A percentile compares a stretch with the other conserved stretches of the same genome.
phyloP scores from a whole-genome alignment of 2,329 filamentous ascomycete genomes.

The Aureobasidium sp. region DNA sequence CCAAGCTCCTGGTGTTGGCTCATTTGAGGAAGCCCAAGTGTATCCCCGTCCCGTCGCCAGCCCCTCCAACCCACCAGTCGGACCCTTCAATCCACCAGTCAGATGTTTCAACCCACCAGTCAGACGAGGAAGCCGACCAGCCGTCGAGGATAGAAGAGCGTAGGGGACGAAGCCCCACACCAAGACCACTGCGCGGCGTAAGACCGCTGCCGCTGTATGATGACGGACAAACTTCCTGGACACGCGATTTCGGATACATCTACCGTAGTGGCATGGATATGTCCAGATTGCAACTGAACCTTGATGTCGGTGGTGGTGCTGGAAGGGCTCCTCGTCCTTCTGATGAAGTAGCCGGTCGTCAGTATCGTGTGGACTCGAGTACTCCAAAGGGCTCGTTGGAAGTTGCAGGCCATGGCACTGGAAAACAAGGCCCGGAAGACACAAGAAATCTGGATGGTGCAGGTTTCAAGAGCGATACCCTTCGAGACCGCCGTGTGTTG shows the following conservation, averaged over 20 bases:
- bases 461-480: neutral
- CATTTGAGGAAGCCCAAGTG: neutral
- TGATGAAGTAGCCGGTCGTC: neutral
- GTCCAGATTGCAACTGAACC: neutral
- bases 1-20: neutral
- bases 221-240: neutral
- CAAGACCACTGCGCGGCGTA: neutral
- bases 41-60: neutral
- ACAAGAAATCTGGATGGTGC: neutral
- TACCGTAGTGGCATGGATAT: neutral
- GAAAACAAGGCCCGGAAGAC: neutral
- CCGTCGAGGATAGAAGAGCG: neutral
- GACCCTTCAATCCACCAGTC: too few species aligned
- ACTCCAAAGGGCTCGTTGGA: neutral
- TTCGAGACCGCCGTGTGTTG: neutral
- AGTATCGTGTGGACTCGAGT: neutral
- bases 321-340: neutral
- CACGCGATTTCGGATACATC: neutral
- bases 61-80: too few species aligned
- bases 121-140: neutral
- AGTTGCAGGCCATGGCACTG: too few species aligned
- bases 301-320: too few species aligned
- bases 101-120: too few species aligned
- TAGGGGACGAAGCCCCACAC: neutral
- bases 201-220: neutral